Evolutionary conservation across 2,329 filamentous ascomycete genomes (phyloP).

Genomic region (Colletotrichum spaethianum): DNA sequence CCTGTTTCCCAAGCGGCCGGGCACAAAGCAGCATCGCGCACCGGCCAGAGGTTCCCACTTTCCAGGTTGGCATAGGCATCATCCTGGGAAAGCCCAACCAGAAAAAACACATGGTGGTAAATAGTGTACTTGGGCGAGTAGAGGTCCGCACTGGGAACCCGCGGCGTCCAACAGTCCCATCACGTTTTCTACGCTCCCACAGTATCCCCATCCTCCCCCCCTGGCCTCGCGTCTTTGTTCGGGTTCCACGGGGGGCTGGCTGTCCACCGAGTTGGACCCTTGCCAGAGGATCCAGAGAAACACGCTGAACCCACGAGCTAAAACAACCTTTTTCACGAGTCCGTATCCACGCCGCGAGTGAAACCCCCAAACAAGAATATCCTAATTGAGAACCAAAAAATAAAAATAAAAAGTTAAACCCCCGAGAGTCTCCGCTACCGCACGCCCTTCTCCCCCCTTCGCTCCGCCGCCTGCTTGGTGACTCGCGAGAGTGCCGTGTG

Average conservation of each 20-base stretch:
- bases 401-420: too few species aligned
- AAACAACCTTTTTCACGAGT: not conserved
- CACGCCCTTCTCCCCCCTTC: not conserved
- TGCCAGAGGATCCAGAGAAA: not conserved
- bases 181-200: not conserved
- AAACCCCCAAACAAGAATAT: too few species aligned
- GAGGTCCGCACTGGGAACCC: not conserved
- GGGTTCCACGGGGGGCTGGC: too few species aligned
- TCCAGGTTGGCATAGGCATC: not conserved
- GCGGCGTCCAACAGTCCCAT: not conserved
- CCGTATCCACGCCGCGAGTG: not conserved
- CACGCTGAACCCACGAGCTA: not conserved
- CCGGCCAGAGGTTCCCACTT: not conserved
- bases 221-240: not conserved
- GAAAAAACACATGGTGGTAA: too few species aligned
- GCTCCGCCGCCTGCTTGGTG: not conserved
- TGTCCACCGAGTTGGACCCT: too few species aligned
- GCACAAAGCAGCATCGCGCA: not conserved
- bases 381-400: too few species aligned
- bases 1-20: not conserved
- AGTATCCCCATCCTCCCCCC: too few species aligned
- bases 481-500: too few species aligned
- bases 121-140: too few species aligned
- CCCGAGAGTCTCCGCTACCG: too few species aligned
- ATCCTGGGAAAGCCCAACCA: not conserved